These are phyloP conservation scores for Endocalyx cinctus DNA, from an alignment of 2,329 filamentous ascomycete genomes.

Conservation along the genomic window DNA sequence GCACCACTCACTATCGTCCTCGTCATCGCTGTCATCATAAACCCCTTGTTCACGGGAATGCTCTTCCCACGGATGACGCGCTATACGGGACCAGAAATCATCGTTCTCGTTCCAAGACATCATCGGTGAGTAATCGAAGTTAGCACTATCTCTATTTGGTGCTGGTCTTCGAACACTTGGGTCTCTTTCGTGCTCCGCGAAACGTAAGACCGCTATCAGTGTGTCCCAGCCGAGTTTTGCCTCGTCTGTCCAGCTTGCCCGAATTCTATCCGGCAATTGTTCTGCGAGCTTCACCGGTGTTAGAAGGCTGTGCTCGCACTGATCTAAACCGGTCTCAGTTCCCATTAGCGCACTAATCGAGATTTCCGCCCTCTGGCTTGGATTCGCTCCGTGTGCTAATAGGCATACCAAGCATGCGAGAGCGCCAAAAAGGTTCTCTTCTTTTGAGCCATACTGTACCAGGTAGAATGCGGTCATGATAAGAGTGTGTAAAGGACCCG, in stretches of 20 bases:
- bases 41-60: neutral
- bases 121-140: too few species aligned
- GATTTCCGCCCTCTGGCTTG: neutral
- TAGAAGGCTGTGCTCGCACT: conserved; percentile 1
- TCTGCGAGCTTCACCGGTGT: conserved; percentile 1
- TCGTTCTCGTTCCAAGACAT: too few species aligned
- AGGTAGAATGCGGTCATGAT: conserved; percentile 30
- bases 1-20: neutral
- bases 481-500: conserved; percentile 33
- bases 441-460: conserved; percentile 23
- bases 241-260: conserved; percentile 2
- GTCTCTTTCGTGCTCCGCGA: conserved; percentile 1
- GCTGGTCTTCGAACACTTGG: too few species aligned
- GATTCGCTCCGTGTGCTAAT: neutral
- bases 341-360: conserved; percentile 5
- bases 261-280: conserved; percentile 1
- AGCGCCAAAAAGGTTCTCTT: conserved; percentile 25
- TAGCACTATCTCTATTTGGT: too few species aligned
- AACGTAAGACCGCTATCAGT: conserved; percentile 1
- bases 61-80: neutral
- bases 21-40: neutral
- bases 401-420: conserved; percentile 12
- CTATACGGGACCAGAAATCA: neutral
- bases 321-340: neutral
- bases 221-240: conserved; percentile 4